A percentile compares a stretch with the other conserved stretches of the same genome.
Evolutionary conservation across 257 asterid genomes (phyloP).

Genomic region (Ajuga chamaepitys): DNA sequence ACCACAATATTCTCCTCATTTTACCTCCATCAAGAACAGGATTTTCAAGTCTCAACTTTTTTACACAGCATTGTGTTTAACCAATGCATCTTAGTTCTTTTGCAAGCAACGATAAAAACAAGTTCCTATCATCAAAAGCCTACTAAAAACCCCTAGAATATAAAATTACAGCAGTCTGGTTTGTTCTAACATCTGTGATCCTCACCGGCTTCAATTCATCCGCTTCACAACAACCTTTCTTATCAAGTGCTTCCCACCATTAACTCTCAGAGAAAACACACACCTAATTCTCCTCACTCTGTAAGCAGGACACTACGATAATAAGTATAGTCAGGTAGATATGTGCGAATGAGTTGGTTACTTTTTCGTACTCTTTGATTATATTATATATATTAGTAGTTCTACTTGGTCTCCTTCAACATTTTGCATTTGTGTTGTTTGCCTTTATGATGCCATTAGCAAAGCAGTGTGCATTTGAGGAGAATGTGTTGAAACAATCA

Average conservation of each 20-base stretch:
- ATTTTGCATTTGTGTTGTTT: conserved; percentile 45
- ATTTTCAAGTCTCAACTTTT: background rate
- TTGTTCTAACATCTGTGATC: background rate
- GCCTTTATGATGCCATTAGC: conserved; percentile 90
- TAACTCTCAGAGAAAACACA: no score
- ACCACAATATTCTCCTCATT: no score
- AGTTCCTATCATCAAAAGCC: no score
- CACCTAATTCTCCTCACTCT: no score
- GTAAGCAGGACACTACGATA: no score
- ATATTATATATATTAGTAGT: background rate
- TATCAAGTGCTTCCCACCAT: no score
- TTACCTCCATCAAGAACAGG: no score
- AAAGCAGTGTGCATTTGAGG: conserved; percentile 98
- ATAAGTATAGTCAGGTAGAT: conserved; percentile 4
- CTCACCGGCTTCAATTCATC: background rate
- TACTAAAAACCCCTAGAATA: background rate
- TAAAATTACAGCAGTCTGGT: background rate
- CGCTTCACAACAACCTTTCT: no score
- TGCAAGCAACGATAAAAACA: background rate
- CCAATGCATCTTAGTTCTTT: background rate
- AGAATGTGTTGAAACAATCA: conserved; percentile 85
- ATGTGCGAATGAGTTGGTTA: background rate
- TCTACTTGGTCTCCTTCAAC: background rate
- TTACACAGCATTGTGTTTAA: background rate
- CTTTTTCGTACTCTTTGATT: background rate